Conservation (phyloP, 805 yeast genomes). For the Cyberlindnera veronae region DNA sequence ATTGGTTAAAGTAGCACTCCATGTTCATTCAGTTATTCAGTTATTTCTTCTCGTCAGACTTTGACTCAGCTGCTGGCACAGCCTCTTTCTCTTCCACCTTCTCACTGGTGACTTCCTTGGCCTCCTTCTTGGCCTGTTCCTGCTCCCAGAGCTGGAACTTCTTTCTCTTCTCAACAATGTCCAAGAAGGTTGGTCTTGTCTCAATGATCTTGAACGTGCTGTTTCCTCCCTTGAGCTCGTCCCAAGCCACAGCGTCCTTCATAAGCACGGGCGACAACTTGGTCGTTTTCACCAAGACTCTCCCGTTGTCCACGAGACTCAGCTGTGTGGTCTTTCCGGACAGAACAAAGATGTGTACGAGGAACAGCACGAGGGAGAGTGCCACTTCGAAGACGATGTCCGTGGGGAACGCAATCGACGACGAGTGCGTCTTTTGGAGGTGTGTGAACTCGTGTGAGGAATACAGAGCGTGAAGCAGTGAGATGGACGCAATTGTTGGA, state of each 20-base stretch:
- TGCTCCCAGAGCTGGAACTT: conserved; percentile 32
- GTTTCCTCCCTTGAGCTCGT: conserved; percentile 44
- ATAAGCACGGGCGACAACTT: conserved; percentile 45
- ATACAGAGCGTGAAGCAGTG: conserved; percentile 47
- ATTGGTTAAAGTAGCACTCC: neutral
- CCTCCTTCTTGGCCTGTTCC: neutral
- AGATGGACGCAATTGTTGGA: conserved; percentile 8
- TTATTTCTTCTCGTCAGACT: too few relatives aligned
- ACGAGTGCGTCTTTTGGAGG: conserved; percentile 27
- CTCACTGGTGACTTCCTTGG: neutral
- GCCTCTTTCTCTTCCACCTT: neutral
- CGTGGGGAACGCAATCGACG: conserved; percentile 32
- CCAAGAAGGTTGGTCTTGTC: conserved; percentile 49
- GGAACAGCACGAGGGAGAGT: conserved; percentile 41
- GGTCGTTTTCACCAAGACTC: conserved; percentile 28
- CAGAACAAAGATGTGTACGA: conserved; percentile 25
- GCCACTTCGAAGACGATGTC: conserved; percentile 51
- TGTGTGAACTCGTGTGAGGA: conserved; percentile 51
- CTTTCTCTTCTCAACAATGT: conserved; percentile 42
- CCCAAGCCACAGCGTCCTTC: conserved; percentile 44
- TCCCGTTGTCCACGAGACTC: conserved; percentile 28
- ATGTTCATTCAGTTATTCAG: too few relatives aligned
- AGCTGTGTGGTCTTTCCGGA: conserved; percentile 21
- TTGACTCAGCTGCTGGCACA: too few relatives aligned
- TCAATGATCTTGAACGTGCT: conserved; percentile 44